A percentile compares a stretch with the other conserved stretches of the same genome.
These are phyloP conservation scores for Rhamnella rubrinervis DNA, from an alignment of 331 rosid genomes.

Conservation along the genomic window DNA sequence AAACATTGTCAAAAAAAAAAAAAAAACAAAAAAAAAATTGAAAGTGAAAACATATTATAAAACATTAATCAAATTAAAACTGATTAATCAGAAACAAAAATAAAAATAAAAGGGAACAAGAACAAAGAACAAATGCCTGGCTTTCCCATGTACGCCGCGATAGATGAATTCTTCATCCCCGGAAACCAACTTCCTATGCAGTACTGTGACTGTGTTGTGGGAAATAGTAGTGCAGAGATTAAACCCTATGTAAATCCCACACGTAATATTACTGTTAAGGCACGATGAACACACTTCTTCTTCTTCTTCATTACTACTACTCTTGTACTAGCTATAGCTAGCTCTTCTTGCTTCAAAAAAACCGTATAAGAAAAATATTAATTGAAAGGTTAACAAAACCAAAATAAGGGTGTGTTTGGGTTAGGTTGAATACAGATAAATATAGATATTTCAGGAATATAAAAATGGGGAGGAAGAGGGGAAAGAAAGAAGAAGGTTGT, in stretches of 20 bases:
- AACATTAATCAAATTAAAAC: not conserved
- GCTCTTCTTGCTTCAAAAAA: too few species aligned
- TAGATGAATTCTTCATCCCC: conserved; percentile 47
- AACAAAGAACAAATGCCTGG: conserved; percentile 77
- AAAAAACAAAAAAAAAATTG: too few species aligned
- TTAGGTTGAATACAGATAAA: not conserved
- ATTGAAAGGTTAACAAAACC: not conserved
- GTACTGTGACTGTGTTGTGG: too few species aligned
- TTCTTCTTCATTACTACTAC: conserved; percentile 30
- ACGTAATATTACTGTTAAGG: not conserved
- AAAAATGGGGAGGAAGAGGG: conserved; percentile 15
- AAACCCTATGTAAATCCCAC: conserved; percentile 15
- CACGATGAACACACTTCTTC: not conserved
- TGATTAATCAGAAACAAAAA: not conserved
- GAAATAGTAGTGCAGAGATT: conserved; percentile 30
- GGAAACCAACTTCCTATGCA: conserved; percentile 19
- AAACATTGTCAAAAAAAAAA: not conserved
- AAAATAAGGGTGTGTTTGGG: conserved; percentile 1
- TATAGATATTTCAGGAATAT: not conserved
- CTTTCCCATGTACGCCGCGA: conserved; percentile 97
- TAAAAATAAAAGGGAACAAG: not conserved
- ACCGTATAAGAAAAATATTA: too few species aligned
- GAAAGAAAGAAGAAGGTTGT: conserved; percentile 33
- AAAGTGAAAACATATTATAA: not conserved
- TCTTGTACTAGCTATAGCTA: not conserved